Evolutionary conservation across 495 filamentous ascomycete species (phyloP).

Genomic region (Neurospora sp.): DNA sequence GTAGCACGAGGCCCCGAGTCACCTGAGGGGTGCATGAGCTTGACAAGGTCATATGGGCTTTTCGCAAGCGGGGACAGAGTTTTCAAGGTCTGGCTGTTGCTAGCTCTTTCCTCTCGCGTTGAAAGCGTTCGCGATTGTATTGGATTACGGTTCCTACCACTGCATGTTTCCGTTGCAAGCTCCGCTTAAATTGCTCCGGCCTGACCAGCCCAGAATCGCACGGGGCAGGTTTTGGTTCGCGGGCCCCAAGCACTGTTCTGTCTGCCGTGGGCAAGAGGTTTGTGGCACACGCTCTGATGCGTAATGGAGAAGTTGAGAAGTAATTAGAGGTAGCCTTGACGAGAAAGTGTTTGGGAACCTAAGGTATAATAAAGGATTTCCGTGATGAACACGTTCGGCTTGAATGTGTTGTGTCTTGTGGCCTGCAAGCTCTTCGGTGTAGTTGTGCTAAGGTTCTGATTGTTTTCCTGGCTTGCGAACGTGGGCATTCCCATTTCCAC

Average conservation of each 20-base stretch:
- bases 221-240: not conserved
- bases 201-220: not conserved
- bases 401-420: no score
- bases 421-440: not conserved
- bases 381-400: no score
- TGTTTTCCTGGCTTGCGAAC: not conserved
- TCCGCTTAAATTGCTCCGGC: not conserved
- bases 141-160: not conserved
- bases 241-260: not conserved
- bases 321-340: not conserved
- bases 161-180: not conserved
- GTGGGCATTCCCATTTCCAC: no score
- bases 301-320: not conserved
- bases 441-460: not conserved
- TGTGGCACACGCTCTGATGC: not conserved
- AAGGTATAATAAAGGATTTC: no score
- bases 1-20: not conserved
- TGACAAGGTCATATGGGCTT: not conserved
- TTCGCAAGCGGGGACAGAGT: not conserved
- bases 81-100: not conserved
- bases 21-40: not conserved
- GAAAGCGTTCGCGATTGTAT: not conserved
- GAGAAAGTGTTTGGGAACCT: not conserved
- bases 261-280: not conserved
- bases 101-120: not conserved